These are phyloP conservation scores for Phytophthora brassicae DNA, from an alignment of 352 stramenopile genomes.

Conservation along the genomic window DNA sequence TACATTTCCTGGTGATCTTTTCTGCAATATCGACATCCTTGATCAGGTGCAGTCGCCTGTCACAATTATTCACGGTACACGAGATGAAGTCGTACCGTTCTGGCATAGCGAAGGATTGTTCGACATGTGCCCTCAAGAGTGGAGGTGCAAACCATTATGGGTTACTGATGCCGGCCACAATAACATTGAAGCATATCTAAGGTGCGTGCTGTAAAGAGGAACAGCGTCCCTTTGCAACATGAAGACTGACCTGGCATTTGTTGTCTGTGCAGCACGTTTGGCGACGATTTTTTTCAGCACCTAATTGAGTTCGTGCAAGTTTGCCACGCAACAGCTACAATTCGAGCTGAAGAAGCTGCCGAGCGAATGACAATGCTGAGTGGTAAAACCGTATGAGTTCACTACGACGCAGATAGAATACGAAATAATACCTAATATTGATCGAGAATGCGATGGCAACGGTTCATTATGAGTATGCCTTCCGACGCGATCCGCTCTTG, in stretches of 20 bases:
- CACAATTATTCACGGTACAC: slow-evolving; percentile 98
- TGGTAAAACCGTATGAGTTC: slow-evolving; percentile 34
- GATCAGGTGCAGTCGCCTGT: slow-evolving; percentile 91
- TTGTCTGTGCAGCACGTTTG: slow-evolving; percentile 42
- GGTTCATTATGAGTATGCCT: slow-evolving; percentile 4
- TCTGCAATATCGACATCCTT: slow-evolving; percentile 97
- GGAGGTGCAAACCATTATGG: slow-evolving; percentile 97
- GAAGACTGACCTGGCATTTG: slow-evolving; percentile 11
- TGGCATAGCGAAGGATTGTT: slow-evolving; percentile 97
- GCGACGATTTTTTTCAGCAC: slow-evolving; percentile 82
- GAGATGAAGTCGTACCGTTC: slow-evolving; percentile 99
- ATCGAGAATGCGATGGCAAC: slow-evolving; percentile 17
- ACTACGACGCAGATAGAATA: slow-evolving; percentile 36
- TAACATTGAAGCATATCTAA: slow-evolving; percentile 97
- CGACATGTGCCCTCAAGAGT: slow-evolving; percentile 89
- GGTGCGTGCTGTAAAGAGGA: slow-evolving; percentile 33
- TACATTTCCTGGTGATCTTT: slow-evolving; percentile 96
- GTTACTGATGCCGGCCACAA: slow-evolving; percentile 97
- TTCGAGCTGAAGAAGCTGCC: slow-evolving; percentile 41
- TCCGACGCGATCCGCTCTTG: neutral
- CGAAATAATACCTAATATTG: slow-evolving; percentile 40
- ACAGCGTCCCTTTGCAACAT: neutral
- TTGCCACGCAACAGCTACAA: slow-evolving; percentile 65
- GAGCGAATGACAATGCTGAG: slow-evolving; percentile 33
- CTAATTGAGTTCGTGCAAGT: slow-evolving; percentile 76